Base-by-base conservation (phyloP, 768 basidiomycete genomes). In the Trametes maxima region DNA sequence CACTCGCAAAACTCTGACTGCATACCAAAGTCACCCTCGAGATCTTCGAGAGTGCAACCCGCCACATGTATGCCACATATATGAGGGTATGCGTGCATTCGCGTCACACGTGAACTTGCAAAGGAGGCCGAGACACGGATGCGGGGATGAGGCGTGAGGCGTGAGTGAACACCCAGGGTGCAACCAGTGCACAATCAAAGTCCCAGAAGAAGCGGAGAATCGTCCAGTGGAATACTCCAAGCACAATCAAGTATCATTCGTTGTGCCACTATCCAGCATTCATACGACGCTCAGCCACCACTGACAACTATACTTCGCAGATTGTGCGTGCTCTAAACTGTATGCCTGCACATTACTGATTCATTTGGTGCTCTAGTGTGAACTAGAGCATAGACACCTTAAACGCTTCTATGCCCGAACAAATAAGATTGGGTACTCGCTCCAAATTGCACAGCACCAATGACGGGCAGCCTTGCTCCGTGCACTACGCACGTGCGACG, bases 1-100 rank as follows among this genome's bases (percentile, higher is more conserved):
- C 70, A 0, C 67, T 74, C 11, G 77, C 76, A 1, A 81, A 81
- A 59, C 68, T 80, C 1, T 71, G 73, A 7, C 49, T 79, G 54
- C 80, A 80, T 54, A 77, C 75, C 0, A 71, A 76, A 10, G 22
- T 59, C 0, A 74, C 78, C 1, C 53, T 81, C 0, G 37, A 51
- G 0, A 39, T 70, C 21, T 63, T 77, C 16, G 10, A 21, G 2
- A 12, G 13, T 2, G 60, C 60, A 21, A 61, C 60, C 0, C 7
- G 24, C 11, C 48, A 57, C 36, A 25, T 53, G 24, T 33, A n/a
- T n/a, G n/a, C n/a, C n/a, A n/a, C n/a, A n/a, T n/a, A n/a, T n/a
- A 24, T n/a, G 22, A 28, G 10, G 40, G 49, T 1, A 39, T 64
- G 54, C 54, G 40, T 1, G 1, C 5, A 7, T 60, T 56, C 22